Conservation (phyloP, 169 alveolate species). For the Plasmodium cynomolgi region DNA sequence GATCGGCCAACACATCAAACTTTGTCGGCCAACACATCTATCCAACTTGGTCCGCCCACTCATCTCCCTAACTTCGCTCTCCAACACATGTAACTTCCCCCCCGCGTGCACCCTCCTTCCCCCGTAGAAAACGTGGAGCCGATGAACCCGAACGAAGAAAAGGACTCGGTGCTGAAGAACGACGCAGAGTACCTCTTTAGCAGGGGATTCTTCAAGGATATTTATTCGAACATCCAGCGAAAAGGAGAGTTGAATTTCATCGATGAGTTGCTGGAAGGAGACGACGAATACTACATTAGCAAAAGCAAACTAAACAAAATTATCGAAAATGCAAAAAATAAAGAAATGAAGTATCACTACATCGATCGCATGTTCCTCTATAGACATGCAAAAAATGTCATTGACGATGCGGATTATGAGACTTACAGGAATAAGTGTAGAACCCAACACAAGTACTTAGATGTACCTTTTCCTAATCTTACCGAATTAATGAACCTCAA, state of each 20-base stretch:
- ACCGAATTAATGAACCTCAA: conserved; percentile 44
- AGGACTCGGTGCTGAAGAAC: conserved; percentile 32
- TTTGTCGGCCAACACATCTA: not conserved
- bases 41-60: not conserved
- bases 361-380: conserved; percentile 63
- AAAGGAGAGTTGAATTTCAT: conserved; percentile 67
- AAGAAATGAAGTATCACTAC: conserved; percentile 66
- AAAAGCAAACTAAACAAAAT: conserved; percentile 49
- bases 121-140: conserved; percentile 31
- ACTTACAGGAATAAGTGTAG: conserved; percentile 37
- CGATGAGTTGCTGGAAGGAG: conserved; percentile 34
- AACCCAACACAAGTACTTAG: conserved; percentile 28
- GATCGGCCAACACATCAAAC: not conserved
- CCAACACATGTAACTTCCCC: not conserved
- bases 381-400: conserved; percentile 68
- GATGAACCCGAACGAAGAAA: conserved; percentile 12
- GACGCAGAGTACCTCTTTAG: conserved; percentile 67
- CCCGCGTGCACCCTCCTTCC: not conserved
- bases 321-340: conserved; percentile 60
- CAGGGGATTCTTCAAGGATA: conserved; percentile 26
- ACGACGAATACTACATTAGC: conserved; percentile 46
- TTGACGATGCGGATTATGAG: conserved; percentile 60
- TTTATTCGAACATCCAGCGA: conserved; percentile 41
- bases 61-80: not conserved
- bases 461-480: conserved; percentile 64